Base-by-base conservation (phyloP, 352 stramenopile genomes). In the Globisporangium echinulatum region DNA sequence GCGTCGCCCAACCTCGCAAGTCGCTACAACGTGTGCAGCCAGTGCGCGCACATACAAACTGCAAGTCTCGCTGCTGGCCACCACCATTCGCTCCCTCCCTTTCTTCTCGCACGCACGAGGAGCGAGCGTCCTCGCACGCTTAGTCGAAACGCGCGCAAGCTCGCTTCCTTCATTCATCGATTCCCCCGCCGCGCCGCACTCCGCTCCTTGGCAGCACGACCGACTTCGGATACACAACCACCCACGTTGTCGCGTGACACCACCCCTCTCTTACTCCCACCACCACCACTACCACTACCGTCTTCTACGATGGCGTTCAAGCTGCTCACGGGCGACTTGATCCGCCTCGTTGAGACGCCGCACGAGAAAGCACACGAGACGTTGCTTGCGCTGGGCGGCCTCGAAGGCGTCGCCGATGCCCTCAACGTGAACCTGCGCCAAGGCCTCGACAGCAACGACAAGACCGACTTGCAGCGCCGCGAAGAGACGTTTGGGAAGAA, bases 311-410 rank as follows among this genome's bases (percentile, higher is more conserved):
- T 70, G 51, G 67, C 66, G 56, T 83, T 83, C 65, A 77, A 75
- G 43, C 33, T 83, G 52, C 67, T 80, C 11, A 79, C 75, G 14
- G 68, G 72, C 50, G 79, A 89, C 62, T 67, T 89, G 54, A 78
- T 86, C 51, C 77, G 75, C 37, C 71, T 89, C 50, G 70, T 90
- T 10, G 79, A 87, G 64, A 88, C 77, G 37, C 76, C 75, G 11
- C 70, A 75, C 53, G 79, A 88, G 58, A 78, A 82, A 43, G 66
- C 75, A n/a, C 57, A 67, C 13, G 66, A 80, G 33, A 63, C 70
- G 48, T 65, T 90, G 19, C 49, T 60, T 3, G 42, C 44, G 40
- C 64, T 85, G 52, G 79, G 79, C 54, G 77, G 79, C 14, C 63
- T 84, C 25, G 66, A 73, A 10, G 80, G 80, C 49, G 58, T 90